Evolutionary conservation across 176 grass and related monocot genomes (phyloP), one percentile per base, ranked within the genome.

Genomic region (Raddia guianensis): DNA sequence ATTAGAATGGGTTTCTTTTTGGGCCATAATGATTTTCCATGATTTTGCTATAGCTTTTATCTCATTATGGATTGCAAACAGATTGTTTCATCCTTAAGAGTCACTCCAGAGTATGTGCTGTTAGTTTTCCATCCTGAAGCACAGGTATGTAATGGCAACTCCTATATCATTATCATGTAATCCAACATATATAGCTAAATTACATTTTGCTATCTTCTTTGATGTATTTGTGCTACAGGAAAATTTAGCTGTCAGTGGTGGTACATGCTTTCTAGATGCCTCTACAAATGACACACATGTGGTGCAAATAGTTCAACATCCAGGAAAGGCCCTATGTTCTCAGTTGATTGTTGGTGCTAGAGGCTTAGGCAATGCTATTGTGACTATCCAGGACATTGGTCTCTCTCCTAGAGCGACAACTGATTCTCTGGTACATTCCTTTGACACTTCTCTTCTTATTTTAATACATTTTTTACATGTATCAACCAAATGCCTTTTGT

Each of bases 261-360:
- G 95, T 42, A 98, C 95, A 46, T 94, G 95, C 80, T 98, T 85
- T 74, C 80, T 98, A 70, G 90, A 98, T 76, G 95, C 95, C 70
- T 82, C 85, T 86, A 89, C 86, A 72, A 98, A 98, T 92, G 90
- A 98, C 67, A 94, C 90, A 66, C 88, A 76, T 48, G 90, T 94
- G 66, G 92, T 87, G 70, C 76, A 83, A 78, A 87, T 91, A 79
- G 64, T 92, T 88, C 81, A 77, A 79, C 90, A 80, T 69, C 92
- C 88, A 74, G 83, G 89, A 86, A 90, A 86, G 66, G 74, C 68
- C 8, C 66, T 88, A 68, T 98, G 95, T 74, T 94, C 88, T 67
- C 73, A 94, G 72, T 86, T 98, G 73, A 76, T 91, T 87, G 83
- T 98, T 91, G 88, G 78, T 71, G 90, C 84, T 87, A 83, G 70